Conservation (phyloP, 345 rosid species). For the Excoecaria cochinchinensis region DNA sequence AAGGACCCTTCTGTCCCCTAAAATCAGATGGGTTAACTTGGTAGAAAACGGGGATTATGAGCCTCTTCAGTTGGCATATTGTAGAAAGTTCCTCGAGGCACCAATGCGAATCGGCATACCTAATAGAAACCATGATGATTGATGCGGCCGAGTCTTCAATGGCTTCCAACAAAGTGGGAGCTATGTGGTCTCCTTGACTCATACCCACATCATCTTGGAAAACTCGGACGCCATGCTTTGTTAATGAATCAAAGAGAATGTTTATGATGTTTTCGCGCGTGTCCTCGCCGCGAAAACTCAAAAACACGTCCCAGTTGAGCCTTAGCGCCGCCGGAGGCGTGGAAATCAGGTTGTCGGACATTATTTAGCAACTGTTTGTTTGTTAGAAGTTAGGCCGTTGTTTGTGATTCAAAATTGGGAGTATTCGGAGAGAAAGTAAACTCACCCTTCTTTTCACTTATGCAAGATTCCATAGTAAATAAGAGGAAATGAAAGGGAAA, state of each 20-base stretch:
- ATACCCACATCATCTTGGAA: slow-evolving; percentile 45
- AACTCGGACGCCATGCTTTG: slow-evolving; percentile 28
- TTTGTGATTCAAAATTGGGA: too few species aligned
- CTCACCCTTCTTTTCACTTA: too few species aligned
- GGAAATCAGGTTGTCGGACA: neutral
- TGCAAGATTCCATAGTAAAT: too few species aligned
- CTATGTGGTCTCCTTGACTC: slow-evolving; percentile 41
- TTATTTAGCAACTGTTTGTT: neutral
- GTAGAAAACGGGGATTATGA: slow-evolving; percentile 49
- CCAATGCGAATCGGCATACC: slow-evolving; percentile 45
- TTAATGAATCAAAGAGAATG: slow-evolving; percentile 27
- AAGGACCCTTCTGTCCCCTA: slow-evolving; percentile 38
- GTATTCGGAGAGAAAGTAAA: too few species aligned
- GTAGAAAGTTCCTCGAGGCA: slow-evolving; percentile 47
- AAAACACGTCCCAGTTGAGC: slow-evolving; percentile 49
- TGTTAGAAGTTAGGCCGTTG: neutral
- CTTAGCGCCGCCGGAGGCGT: slow-evolving; percentile 30
- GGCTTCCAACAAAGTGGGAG: slow-evolving; percentile 27
- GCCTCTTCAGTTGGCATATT: slow-evolving; percentile 37
- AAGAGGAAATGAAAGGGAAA: too few species aligned
- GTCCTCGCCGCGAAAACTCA: slow-evolving; percentile 60
- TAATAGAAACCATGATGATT: slow-evolving; percentile 36
- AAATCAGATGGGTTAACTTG: slow-evolving; percentile 48
- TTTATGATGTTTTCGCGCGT: slow-evolving; percentile 36
- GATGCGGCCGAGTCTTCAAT: slow-evolving; percentile 54